A percentile compares a stretch with the other conserved stretches of the same genome.
Conservation (phyloP, 163 green algal species). For the Chlamydomonas reinhardtii region DNA sequence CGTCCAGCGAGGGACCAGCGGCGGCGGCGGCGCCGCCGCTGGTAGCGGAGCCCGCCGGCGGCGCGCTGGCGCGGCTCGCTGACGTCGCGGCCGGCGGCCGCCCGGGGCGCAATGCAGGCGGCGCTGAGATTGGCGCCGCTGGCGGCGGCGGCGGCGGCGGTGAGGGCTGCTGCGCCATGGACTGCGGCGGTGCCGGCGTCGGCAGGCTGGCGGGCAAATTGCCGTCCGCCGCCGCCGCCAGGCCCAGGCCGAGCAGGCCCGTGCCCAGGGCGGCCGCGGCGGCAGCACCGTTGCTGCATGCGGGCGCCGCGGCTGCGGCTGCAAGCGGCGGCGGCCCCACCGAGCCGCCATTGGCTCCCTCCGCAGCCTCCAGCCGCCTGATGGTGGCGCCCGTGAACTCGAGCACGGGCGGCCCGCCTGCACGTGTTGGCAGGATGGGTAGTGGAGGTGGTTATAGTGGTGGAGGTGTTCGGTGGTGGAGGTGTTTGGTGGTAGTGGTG, state of each 20-base stretch:
- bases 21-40: neutral
- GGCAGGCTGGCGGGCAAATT: neutral
- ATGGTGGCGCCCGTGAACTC: slow-evolving; percentile 51
- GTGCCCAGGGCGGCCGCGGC: no score
- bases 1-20: no score
- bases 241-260: no score
- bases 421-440: neutral
- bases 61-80: neutral
- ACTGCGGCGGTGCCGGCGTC: neutral
- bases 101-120: no score
- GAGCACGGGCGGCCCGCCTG: slow-evolving; percentile 38
- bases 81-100: neutral
- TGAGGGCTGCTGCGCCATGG: neutral
- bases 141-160: neutral
- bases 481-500: no score
- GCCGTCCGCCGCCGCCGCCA: neutral
- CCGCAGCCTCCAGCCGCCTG: slow-evolving; percentile 16
- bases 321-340: no score
- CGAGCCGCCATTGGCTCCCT: no score
- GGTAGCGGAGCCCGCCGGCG: no score
- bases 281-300: no score
- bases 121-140: neutral
- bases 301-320: no score
- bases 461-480: no score
- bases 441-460: neutral